A percentile compares a stretch with the other conserved stretches of the same genome.
phyloP scores from a whole-genome alignment of 2,329 filamentous ascomycete genomes.

The Monosporascus sp. region DNA sequence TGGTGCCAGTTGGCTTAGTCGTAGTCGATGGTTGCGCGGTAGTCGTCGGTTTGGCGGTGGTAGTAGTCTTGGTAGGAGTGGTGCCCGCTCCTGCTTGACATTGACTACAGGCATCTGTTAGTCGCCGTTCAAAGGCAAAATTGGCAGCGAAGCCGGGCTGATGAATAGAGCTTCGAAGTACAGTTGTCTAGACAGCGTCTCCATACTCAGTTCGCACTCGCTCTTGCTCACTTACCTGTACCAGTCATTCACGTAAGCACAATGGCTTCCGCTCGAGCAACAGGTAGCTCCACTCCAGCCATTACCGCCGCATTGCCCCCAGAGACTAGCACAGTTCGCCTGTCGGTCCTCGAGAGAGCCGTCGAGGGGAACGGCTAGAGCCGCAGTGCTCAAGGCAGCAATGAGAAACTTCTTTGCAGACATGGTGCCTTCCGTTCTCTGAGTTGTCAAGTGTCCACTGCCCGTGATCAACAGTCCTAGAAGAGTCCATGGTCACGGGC shows the following conservation, averaged over 20 bases:
- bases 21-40: conserved; percentile 24
- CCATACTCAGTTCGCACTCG: not conserved
- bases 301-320: conserved; percentile 40
- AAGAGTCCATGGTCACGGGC: too few relatives aligned
- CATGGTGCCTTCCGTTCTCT: conserved; percentile 14
- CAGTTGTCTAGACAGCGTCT: not conserved
- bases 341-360: conserved; percentile 34
- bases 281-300: conserved; percentile 38
- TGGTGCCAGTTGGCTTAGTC: conserved; percentile 18
- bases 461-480: not conserved
- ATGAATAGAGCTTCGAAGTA: too few relatives aligned
- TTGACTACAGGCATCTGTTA: conserved; percentile 7
- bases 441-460: conserved; percentile 6
- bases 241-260: conserved; percentile 19
- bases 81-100: conserved; percentile 11
- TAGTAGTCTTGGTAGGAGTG: conserved; percentile 9
- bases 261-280: conserved; percentile 35
- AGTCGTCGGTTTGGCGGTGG: conserved; percentile 12
- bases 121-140: not conserved
- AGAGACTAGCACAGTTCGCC: conserved; percentile 25
- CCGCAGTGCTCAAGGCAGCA: conserved; percentile 30
- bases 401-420: conserved; percentile 25
- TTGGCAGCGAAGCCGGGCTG: not conserved
- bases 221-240: conserved; percentile 13
- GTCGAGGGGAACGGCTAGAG: conserved; percentile 34